These are phyloP conservation scores for Mycena galopus DNA, from an alignment of 768 basidiomycete species.

Conservation along the genomic window DNA sequence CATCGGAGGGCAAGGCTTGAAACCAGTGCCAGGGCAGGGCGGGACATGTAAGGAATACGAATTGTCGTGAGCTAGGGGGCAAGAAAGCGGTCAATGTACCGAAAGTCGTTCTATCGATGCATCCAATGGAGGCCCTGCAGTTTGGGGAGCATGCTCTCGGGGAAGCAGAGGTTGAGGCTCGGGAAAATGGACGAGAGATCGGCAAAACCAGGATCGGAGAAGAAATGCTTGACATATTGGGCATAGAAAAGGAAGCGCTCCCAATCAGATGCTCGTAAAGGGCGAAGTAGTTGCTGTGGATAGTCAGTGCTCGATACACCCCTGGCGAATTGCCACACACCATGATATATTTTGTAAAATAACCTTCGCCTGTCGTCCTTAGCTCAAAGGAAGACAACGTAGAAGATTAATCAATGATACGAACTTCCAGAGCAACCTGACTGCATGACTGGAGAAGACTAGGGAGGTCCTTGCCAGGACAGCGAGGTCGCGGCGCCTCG, in stretches of 20 bases:
- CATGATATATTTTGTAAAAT: background rate
- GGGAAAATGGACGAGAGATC: background rate
- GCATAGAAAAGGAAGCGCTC: background rate
- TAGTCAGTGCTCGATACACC: background rate
- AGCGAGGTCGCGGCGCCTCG: background rate
- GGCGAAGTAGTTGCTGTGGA: background rate
- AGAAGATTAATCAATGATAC: background rate
- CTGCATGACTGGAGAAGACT: background rate
- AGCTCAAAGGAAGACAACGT: background rate
- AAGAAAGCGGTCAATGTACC: background rate
- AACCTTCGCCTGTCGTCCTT: background rate
- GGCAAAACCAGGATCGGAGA: background rate
- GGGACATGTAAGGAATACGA: background rate
- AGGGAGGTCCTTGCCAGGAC: too few relatives aligned
- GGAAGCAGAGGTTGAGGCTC: background rate
- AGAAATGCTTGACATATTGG: background rate
- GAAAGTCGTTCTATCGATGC: background rate
- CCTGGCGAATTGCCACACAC: background rate
- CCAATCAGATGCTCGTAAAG: background rate
- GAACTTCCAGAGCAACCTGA: background rate
- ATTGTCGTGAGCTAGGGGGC: background rate
- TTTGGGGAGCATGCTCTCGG: background rate
- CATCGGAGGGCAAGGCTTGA: background rate
- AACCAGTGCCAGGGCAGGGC: background rate
- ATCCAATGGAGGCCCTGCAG: slow-evolving; percentile 1